Conservation (phyloP, 257 asterid genomes). For the Haberlea rhodopensis region DNA sequence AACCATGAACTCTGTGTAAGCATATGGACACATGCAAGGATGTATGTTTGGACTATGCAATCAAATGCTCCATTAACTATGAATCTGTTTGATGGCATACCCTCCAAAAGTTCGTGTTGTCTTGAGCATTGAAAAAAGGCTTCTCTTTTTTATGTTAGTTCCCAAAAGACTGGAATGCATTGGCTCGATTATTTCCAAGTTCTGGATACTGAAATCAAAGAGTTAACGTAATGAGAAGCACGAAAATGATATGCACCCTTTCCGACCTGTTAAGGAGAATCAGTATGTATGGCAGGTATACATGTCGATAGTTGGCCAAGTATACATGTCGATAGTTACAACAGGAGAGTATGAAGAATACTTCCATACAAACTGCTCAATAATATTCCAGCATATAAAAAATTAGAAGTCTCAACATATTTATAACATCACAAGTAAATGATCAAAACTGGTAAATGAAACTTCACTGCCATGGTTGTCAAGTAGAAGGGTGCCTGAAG, state of each 20-base stretch:
- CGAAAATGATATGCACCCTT: constrained; percentile 17
- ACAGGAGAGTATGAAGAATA: background rate
- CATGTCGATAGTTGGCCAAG: background rate
- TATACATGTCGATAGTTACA: background rate
- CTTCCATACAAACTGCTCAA: constrained; percentile 7
- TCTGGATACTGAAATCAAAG: constrained; percentile 73
- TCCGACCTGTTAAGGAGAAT: constrained; percentile 12
- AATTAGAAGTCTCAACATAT: background rate
- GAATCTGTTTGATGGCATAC: constrained; percentile 42
- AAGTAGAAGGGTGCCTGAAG: constrained; percentile 20
- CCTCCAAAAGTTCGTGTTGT: constrained; percentile 95
- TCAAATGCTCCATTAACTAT: constrained; percentile 20
- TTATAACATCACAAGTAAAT: constrained; percentile 22
- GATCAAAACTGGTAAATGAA: constrained; percentile 1
- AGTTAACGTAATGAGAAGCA: constrained; percentile 18
- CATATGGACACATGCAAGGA: constrained; percentile 4
- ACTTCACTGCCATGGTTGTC: constrained; percentile 18
- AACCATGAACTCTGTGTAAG: constrained; percentile 15
- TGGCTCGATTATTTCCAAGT: constrained; percentile 92
- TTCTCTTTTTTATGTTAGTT: constrained; percentile 73
- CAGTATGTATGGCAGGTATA: background rate
- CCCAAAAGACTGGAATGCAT: constrained; percentile 78
- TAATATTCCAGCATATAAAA: constrained; percentile 10
- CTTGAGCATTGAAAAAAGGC: constrained; percentile 94
- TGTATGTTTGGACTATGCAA: background rate